Conservation (phyloP, 441 rosid species). For the Rhodomyrtus psidioides region DNA sequence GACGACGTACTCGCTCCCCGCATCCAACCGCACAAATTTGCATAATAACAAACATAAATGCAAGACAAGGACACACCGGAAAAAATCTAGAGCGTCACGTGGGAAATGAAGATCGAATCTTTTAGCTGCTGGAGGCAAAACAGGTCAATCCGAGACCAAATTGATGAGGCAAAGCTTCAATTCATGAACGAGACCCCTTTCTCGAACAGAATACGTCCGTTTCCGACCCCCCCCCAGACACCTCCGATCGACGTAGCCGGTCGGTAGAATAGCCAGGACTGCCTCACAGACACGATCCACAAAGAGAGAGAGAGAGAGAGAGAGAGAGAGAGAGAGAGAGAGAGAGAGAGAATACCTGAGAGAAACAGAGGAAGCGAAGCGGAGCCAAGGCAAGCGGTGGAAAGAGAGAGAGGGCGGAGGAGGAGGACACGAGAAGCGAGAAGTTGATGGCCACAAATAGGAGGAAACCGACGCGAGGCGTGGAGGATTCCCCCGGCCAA, state of each 20-base stretch:
- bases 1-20: neutral
- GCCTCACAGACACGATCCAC: neutral
- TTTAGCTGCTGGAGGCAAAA: accelerated
- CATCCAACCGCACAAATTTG: neutral
- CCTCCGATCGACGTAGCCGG: neutral
- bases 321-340: neutral
- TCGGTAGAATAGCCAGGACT: neutral
- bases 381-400: neutral
- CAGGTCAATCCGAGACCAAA: neutral
- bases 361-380: neutral
- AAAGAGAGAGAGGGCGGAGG: neutral
- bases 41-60: neutral
- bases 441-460: neutral
- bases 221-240: neutral
- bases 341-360: neutral
- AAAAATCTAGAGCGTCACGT: neutral
- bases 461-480: neutral
- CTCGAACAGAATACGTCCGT: neutral
- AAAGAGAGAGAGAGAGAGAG: neutral
- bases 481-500: neutral
- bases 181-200: neutral
- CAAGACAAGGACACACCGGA: neutral
- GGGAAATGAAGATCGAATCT: neutral
- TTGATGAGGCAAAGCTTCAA: neutral
- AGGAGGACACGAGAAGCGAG: neutral